Evolutionary conservation across 192 early-diverging fungal genomes (phyloP).

Genomic region (Coemansia sp.): DNA sequence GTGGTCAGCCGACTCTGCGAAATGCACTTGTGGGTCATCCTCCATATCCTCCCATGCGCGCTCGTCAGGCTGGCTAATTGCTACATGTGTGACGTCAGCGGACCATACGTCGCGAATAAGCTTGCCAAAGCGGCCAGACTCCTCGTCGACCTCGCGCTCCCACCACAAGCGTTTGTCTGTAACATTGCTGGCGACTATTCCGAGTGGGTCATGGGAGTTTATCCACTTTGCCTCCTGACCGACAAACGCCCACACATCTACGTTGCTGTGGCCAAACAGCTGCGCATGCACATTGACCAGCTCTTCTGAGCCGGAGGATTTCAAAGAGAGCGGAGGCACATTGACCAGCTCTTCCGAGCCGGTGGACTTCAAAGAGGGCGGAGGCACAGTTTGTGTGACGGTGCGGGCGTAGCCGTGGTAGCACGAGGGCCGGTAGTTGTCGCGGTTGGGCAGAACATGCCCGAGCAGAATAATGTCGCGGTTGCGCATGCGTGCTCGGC

Average conservation of each 20-base stretch:
- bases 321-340: slow-evolving; percentile 39
- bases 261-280: slow-evolving; percentile 74
- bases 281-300: slow-evolving; percentile 53
- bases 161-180: slow-evolving; percentile 30
- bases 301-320: not conserved
- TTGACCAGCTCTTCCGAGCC: not conserved
- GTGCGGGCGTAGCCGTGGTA: slow-evolving; percentile 53
- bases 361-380: slow-evolving; percentile 2
- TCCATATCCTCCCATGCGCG: slow-evolving; percentile 30
- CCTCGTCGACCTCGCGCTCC: slow-evolving; percentile 41
- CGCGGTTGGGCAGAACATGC: slow-evolving; percentile 63
- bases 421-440: slow-evolving; percentile 57
- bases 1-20: not conserved
- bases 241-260: slow-evolving; percentile 67
- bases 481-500: slow-evolving; percentile 39
- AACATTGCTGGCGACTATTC: not conserved
- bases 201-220: slow-evolving; percentile 9
- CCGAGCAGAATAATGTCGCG: slow-evolving; percentile 64
- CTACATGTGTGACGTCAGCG: not conserved
- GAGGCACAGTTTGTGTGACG: slow-evolving; percentile 34
- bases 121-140: slow-evolving; percentile 34
- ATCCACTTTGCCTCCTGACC: slow-evolving; percentile 35
- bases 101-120: slow-evolving; percentile 42
- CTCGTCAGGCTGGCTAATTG: not conserved
- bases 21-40: slow-evolving; percentile 21